Evolutionary conservation across 495 filamentous ascomycete species (phyloP).

Genomic region (Hapsidospora chrysogenum): DNA sequence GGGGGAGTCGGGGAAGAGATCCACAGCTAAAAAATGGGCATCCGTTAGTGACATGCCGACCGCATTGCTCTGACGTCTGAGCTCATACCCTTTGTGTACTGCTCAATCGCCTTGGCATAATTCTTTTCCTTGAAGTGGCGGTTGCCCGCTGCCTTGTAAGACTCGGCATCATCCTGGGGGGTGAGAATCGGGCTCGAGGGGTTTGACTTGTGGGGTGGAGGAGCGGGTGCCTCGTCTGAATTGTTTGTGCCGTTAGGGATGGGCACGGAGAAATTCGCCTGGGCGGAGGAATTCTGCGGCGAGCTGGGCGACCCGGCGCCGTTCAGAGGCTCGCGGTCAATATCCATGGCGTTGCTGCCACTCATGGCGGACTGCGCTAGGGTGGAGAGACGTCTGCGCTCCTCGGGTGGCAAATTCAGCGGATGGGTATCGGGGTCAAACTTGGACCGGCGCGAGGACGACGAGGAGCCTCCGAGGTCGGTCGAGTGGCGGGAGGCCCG

Average conservation of each 20-base stretch:
- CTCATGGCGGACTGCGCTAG: slow-evolving; percentile 42
- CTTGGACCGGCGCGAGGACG: slow-evolving; percentile 25
- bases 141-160: slow-evolving; percentile 83
- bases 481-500: slow-evolving; percentile 14
- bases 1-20: slow-evolving; percentile 56
- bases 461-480: slow-evolving; percentile 15
- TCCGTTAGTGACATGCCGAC: not conserved
- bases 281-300: slow-evolving; percentile 13
- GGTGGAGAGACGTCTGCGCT: slow-evolving; percentile 47
- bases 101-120: slow-evolving; percentile 68
- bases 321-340: slow-evolving; percentile 50
- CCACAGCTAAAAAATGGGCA: slow-evolving; percentile 46
- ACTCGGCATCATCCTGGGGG: slow-evolving; percentile 58
- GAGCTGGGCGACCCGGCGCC: slow-evolving; percentile 23
- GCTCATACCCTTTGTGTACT: slow-evolving; percentile 77
- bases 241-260: slow-evolving; percentile 27
- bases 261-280: slow-evolving; percentile 23
- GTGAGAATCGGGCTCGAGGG: slow-evolving; percentile 39
- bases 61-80: not conserved
- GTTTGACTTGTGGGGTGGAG: slow-evolving; percentile 59
- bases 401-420: slow-evolving; percentile 69
- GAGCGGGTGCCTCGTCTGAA: slow-evolving; percentile 43
- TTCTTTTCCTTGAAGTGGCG: slow-evolving; percentile 90
- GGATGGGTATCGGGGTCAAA: slow-evolving; percentile 61
- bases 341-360: slow-evolving; percentile 59